Conservation (phyloP, 2,329 filamentous ascomycete genomes). For the Sclerotinia sclerotiorum region DNA sequence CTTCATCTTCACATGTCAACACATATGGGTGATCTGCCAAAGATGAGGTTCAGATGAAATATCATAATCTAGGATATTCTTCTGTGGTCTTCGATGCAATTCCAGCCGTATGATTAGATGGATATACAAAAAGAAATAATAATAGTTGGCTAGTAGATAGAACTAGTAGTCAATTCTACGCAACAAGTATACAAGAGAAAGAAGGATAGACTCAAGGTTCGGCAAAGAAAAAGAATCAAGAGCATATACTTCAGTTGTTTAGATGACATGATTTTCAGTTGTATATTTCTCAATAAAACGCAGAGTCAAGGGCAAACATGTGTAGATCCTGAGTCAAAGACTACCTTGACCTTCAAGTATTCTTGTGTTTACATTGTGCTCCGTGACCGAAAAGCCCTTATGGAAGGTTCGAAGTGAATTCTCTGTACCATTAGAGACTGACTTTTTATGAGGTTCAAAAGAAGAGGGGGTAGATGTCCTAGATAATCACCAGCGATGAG, state of each 20-base stretch:
- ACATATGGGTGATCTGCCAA: background rate
- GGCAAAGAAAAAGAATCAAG: background rate
- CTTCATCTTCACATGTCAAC: background rate
- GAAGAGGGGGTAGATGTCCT: background rate
- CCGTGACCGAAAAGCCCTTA: background rate
- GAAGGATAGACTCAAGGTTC: background rate
- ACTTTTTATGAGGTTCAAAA: background rate
- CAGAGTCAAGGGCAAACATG: background rate
- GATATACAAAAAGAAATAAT: background rate
- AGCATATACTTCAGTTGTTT: background rate
- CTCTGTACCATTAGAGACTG: too few species aligned
- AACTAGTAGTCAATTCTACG: background rate
- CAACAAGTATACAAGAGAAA: background rate
- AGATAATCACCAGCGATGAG: slow-evolving; percentile 1
- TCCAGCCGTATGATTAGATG: background rate
- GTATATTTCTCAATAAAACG: background rate
- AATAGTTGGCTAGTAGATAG: background rate
- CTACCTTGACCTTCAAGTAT: slow-evolving; percentile 2
- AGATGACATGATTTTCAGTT: background rate
- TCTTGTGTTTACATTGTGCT: background rate
- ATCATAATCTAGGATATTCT: background rate
- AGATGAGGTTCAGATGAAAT: background rate
- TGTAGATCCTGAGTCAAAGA: background rate
- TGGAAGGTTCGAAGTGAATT: too few species aligned
- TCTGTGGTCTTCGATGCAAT: background rate